Conservation (phyloP, 2,329 filamentous ascomycete genomes). For the Emergomyces pasteurianus region DNA sequence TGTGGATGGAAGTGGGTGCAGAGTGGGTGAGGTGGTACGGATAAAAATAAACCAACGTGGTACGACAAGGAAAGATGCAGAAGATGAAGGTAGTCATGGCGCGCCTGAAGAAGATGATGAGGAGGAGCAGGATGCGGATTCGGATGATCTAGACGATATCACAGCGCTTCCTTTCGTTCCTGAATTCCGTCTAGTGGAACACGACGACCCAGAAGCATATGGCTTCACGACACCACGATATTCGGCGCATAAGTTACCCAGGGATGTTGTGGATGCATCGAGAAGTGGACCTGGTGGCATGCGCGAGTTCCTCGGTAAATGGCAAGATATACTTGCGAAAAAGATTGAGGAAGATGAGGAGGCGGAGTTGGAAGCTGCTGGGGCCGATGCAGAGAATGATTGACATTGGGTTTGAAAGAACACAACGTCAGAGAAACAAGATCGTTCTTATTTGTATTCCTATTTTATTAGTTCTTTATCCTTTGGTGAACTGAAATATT, state of each 20-base stretch:
- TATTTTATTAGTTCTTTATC: not conserved
- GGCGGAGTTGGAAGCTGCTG: slow-evolving; percentile 6
- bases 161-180: slow-evolving; percentile 51
- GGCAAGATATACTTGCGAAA: slow-evolving; percentile 48
- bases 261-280: slow-evolving; percentile 69
- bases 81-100: slow-evolving; percentile 13
- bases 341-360: slow-evolving; percentile 29
- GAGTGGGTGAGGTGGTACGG: not conserved
- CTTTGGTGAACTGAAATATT: not conserved
- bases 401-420: not conserved
- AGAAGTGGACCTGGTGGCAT: slow-evolving; percentile 60
- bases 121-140: slow-evolving; percentile 22
- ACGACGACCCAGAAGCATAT: slow-evolving; percentile 79
- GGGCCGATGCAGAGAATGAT: not conserved
- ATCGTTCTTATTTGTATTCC: not conserved
- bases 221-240: slow-evolving; percentile 78
- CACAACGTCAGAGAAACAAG: not conserved
- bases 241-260: slow-evolving; percentile 89
- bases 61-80: slow-evolving; percentile 8
- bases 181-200: slow-evolving; percentile 70
- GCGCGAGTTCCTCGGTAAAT: slow-evolving; percentile 66
- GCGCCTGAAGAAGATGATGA: slow-evolving; percentile 11
- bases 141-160: slow-evolving; percentile 35
- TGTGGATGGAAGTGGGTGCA: not conserved
- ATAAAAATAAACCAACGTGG: not conserved